A percentile compares a stretch with the other conserved stretches of the same genome.
phyloP scores from a whole-genome alignment of 2,329 filamentous ascomycete species.

The Aureobasidium namibiae region DNA sequence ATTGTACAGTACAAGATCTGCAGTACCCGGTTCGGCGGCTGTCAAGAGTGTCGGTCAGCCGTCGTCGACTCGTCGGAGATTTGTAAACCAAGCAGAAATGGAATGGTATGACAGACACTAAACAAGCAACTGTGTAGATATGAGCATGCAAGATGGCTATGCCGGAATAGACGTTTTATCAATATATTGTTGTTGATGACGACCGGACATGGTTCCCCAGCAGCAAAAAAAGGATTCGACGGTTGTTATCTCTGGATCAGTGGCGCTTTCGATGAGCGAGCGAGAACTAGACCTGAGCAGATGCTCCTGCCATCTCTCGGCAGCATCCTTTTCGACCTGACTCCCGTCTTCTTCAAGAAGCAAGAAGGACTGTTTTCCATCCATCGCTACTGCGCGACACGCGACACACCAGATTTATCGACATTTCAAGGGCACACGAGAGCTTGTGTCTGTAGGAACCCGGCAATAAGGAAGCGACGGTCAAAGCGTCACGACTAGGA shows the following conservation, averaged over 20 bases:
- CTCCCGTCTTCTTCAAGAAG: background rate
- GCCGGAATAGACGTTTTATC: background rate
- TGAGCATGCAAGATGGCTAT: background rate
- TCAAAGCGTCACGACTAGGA: background rate
- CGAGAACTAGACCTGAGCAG: background rate
- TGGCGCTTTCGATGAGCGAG: background rate
- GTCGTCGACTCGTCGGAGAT: background rate
- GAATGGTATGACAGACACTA: too few species aligned
- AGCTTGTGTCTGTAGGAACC: background rate
- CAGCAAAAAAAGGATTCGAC: background rate
- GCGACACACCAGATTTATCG: background rate
- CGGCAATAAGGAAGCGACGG: background rate
- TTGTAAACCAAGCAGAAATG: background rate
- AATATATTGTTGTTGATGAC: background rate
- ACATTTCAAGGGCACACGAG: background rate
- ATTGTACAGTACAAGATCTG: background rate
- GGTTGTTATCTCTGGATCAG: constrained; percentile 6
- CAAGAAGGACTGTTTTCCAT: background rate
- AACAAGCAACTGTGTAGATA: background rate
- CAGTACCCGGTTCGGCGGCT: background rate
- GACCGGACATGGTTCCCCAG: background rate
- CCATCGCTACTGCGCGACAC: background rate
- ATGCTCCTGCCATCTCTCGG: background rate
- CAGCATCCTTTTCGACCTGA: background rate
- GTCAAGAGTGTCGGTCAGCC: background rate